phyloP scores from a whole-genome alignment of 2,329 filamentous ascomycete species.

The Curvularia sp. region DNA sequence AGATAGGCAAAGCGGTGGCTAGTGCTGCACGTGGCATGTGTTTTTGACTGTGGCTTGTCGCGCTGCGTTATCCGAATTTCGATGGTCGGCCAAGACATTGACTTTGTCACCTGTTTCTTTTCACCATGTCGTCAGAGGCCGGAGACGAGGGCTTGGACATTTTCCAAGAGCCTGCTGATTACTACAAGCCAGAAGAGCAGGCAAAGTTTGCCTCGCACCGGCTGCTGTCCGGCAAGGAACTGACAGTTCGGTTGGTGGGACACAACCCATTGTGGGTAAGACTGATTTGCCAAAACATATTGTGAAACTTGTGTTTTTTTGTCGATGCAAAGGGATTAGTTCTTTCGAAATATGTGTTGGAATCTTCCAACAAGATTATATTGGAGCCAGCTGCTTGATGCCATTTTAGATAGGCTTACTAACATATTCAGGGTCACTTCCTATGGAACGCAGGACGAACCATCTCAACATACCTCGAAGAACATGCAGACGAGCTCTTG shows the following conservation, averaged over 20 bases:
- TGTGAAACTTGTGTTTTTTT: constrained; percentile 5
- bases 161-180: constrained; percentile 83
- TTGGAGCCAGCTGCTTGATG: not conserved
- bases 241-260: constrained; percentile 81
- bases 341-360: not conserved
- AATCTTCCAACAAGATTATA: not conserved
- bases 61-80: constrained; percentile 27
- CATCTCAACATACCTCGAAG: constrained; percentile 79
- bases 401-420: constrained; percentile 17
- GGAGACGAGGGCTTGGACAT: constrained; percentile 58
- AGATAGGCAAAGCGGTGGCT: constrained; percentile 23
- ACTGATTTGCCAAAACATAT: constrained; percentile 3
- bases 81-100: constrained; percentile 24
- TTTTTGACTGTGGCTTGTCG: constrained; percentile 17
- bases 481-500: constrained; percentile 67
- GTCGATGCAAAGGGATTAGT: not conserved
- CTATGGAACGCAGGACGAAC: constrained; percentile 90
- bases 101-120: constrained; percentile 20
- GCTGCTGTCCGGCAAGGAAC: constrained; percentile 68
- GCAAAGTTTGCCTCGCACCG: constrained; percentile 76
- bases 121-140: constrained; percentile 38
- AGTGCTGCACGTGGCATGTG: constrained; percentile 14
- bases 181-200: constrained; percentile 77
- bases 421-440: constrained; percentile 68
- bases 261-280: constrained; percentile 83